A percentile compares a stretch with the other conserved stretches of the same genome.
phyloP scores from a whole-genome alignment of 2,329 filamentous ascomycete species.

The Thelonectria blattea region DNA sequence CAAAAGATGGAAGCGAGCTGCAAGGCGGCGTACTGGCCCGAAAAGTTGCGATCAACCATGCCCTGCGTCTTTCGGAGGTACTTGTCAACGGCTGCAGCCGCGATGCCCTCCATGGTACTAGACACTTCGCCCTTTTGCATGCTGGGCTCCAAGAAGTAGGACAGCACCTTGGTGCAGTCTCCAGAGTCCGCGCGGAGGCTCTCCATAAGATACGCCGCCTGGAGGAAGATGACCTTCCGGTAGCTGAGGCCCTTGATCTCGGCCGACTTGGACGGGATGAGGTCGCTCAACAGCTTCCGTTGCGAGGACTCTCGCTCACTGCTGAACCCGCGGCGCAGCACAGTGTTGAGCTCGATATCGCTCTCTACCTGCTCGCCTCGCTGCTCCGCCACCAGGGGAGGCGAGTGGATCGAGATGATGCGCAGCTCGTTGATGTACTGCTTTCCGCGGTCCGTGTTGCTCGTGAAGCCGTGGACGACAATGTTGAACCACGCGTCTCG shows the following conservation, averaged over 20 bases:
- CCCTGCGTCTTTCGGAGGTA: constrained; percentile 79
- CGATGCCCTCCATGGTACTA: constrained; percentile 68
- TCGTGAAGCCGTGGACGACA: constrained; percentile 87
- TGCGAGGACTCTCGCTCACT: constrained; percentile 79
- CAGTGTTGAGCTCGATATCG: constrained; percentile 95
- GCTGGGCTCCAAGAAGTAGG: constrained; percentile 94
- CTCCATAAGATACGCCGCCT: constrained; percentile 88
- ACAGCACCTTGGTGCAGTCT: constrained; percentile 86
- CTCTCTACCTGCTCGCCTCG: constrained; percentile 90
- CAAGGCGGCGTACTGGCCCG: constrained; percentile 87
- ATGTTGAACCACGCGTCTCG: constrained; percentile 99
- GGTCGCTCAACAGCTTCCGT: constrained; percentile 75
- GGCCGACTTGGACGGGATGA: constrained; percentile 76
- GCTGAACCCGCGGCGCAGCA: constrained; percentile 84
- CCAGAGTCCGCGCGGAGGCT: constrained; percentile 84
- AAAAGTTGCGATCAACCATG: constrained; percentile 77
- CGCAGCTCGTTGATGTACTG: constrained; percentile 78
- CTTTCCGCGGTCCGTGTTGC: constrained; percentile 74
- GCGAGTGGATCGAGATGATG: constrained; percentile 84
- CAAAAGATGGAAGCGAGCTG: constrained; percentile 87
- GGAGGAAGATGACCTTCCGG: constrained; percentile 88
- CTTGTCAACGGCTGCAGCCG: constrained; percentile 73
- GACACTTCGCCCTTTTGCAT: constrained; percentile 70
- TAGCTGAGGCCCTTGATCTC: constrained; percentile 87
- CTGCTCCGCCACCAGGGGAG: constrained; percentile 85